Evolutionary conservation across 1,284 basidiomycete species (phyloP).

Genomic region (Chalciporus sp.): DNA sequence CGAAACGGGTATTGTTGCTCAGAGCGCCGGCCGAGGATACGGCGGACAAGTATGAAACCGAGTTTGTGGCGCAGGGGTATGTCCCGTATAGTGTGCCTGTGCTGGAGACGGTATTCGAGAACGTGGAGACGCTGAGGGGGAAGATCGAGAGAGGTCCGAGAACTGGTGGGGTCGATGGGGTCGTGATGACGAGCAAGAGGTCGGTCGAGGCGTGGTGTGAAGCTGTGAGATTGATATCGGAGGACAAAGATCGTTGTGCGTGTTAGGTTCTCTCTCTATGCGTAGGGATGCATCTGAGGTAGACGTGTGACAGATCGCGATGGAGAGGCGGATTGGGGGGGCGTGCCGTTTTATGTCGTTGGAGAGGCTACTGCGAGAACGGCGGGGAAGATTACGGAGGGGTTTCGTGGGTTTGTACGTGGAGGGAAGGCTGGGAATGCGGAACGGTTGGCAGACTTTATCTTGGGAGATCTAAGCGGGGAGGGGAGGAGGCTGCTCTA

Average conservation of each 20-base stretch:
- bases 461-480: constrained; percentile 47
- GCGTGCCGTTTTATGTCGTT: constrained; percentile 73
- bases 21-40: constrained; percentile 47
- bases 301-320: neutral
- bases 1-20: constrained; percentile 54
- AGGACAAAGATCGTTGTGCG: constrained; percentile 16
- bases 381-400: constrained; percentile 40
- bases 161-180: constrained; percentile 46
- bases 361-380: constrained; percentile 61
- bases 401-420: constrained; percentile 33
- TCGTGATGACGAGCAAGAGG: constrained; percentile 74
- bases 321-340: constrained; percentile 45
- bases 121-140: constrained; percentile 47
- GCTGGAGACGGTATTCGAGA: constrained; percentile 60
- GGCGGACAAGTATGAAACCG: constrained; percentile 55
- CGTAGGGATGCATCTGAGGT: neutral
- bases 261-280: neutral
- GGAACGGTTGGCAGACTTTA: constrained; percentile 65
- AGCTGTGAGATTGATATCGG: constrained; percentile 35
- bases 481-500: constrained; percentile 53
- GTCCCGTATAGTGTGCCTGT: constrained; percentile 60
- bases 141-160: constrained; percentile 44
- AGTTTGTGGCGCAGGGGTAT: constrained; percentile 49
- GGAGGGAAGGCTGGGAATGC: constrained; percentile 58
- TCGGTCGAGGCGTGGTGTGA: constrained; percentile 68